These are phyloP conservation scores for Cylindrodendrum hubeiense DNA, from an alignment of 2,329 filamentous ascomycete species.

Conservation along the genomic window DNA sequence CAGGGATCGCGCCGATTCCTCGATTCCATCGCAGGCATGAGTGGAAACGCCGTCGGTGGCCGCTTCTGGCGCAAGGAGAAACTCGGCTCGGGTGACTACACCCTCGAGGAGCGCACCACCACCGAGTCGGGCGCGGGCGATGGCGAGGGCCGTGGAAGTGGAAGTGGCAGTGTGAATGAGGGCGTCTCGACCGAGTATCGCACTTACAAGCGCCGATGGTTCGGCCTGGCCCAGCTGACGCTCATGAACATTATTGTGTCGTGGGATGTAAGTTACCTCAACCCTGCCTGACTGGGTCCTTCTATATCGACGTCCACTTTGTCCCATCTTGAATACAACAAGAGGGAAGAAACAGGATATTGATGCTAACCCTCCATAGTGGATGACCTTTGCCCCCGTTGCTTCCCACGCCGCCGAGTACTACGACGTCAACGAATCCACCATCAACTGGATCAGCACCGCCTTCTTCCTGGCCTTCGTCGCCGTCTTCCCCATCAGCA, in stretches of 20 bases:
- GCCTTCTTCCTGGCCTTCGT: constrained; percentile 89
- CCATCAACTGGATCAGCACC: constrained; percentile 94
- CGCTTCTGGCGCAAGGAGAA: constrained; percentile 49
- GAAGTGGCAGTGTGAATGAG: constrained; percentile 44
- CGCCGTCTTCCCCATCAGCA: constrained; percentile 75
- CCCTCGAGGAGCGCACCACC: constrained; percentile 42
- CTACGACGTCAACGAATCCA: constrained; percentile 79
- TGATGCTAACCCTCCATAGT: constrained; percentile 59
- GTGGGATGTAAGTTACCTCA: constrained; percentile 82
- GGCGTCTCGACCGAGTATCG: constrained; percentile 51
- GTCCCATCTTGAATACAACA: not conserved
- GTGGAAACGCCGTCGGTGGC: constrained; percentile 31
- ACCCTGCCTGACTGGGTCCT: not conserved
- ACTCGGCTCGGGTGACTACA: constrained; percentile 45
- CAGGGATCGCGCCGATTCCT: constrained; percentile 17
- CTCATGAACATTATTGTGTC: constrained; percentile 93
- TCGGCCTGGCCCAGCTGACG: constrained; percentile 85
- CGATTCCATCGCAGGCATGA: constrained; percentile 34
- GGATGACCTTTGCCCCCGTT: constrained; percentile 92
- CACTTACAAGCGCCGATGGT: constrained; percentile 87
- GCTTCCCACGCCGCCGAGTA: constrained; percentile 80
- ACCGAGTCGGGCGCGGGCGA: constrained; percentile 31
- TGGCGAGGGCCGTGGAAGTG: constrained; percentile 37
- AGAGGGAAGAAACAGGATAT: not conserved
- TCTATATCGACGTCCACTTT: not conserved